Evolutionary conservation across 345 rosid genomes (phyloP), one percentile per base, ranked within the genome.

Genomic region (Carallia pectinifolia): DNA sequence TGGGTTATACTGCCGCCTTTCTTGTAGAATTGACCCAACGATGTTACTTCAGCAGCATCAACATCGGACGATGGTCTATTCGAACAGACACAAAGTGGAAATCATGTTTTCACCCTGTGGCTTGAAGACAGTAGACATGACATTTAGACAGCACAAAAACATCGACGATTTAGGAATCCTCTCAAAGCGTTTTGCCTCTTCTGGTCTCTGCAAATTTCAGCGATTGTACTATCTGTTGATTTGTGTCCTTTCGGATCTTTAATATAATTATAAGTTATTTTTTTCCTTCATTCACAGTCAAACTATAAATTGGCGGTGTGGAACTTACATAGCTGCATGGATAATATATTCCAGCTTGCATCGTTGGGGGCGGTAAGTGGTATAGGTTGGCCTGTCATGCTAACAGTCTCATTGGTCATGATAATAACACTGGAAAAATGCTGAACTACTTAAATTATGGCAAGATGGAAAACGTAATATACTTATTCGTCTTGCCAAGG

Each of bases 1-100:
- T 95, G 97, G 97, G 87, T 95, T 17, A 92, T 95, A 56, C 78
- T 92, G 31, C 98, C 98, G 18, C 98, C 96, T 30, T 90, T 92
- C 82, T 86, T 92, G 79, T 92, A 91, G 77, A 63, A 31, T 37
- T 18, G 23, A 37, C 7, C 16, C 34, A 10, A 12, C 48, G n/a
- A 50, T 47, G 52, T 37, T 6, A 52, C 17, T 67, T 44, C 33
- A 27, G 31, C 60, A 1, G 31, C 56, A 7, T 17, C 37, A 17
- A 44, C 62, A 38, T 65, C 38, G 38, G 72, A 55, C 39, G 54
- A 23, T 55, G 66, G 66, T 58, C 58, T 68, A 4, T 65, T 50
- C 52, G 27, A 13, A 53, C 47, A 30, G 58, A 58, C 66, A 27
- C 29, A 18, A 53, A 67, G 19, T 66, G 56, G 73, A 70, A 58